phyloP scores from a whole-genome alignment of 192 early-diverging fungal genomes.

The Rhizophagus prolifer region DNA sequence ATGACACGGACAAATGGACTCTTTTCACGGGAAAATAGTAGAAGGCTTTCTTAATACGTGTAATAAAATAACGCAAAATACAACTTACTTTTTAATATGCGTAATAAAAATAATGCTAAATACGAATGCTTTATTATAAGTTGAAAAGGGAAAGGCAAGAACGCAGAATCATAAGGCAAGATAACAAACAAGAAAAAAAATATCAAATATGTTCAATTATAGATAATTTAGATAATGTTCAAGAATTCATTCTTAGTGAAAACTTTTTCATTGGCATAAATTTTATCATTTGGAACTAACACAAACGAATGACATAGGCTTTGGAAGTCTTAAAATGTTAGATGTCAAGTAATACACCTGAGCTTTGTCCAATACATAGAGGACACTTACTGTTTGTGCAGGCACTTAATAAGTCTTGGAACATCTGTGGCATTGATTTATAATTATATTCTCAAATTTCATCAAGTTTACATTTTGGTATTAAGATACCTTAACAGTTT shows the following conservation, averaged over 20 bases:
- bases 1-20: slow-evolving; percentile 26
- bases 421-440: slow-evolving; percentile 5
- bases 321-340: neutral
- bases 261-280: slow-evolving; percentile 29
- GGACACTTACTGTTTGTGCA: neutral
- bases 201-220: no score
- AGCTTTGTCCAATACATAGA: neutral
- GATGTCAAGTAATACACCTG: neutral
- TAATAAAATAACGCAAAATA: no score
- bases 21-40: slow-evolving; percentile 29
- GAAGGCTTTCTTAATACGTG: no score
- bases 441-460: slow-evolving; percentile 28
- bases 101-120: no score
- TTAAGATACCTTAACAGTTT: slow-evolving; percentile 22
- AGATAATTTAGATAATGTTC: no score
- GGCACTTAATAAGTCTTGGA: slow-evolving; percentile 19
- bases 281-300: slow-evolving; percentile 13
- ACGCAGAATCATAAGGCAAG: no score
- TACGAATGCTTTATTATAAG: no score
- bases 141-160: no score
- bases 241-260: slow-evolving; percentile 29
- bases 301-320: neutral
- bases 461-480: slow-evolving; percentile 27
- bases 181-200: no score
- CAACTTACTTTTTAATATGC: no score